phyloP scores from a whole-genome alignment of 352 stramenopile genomes.

The Phytophthora megakarya region DNA sequence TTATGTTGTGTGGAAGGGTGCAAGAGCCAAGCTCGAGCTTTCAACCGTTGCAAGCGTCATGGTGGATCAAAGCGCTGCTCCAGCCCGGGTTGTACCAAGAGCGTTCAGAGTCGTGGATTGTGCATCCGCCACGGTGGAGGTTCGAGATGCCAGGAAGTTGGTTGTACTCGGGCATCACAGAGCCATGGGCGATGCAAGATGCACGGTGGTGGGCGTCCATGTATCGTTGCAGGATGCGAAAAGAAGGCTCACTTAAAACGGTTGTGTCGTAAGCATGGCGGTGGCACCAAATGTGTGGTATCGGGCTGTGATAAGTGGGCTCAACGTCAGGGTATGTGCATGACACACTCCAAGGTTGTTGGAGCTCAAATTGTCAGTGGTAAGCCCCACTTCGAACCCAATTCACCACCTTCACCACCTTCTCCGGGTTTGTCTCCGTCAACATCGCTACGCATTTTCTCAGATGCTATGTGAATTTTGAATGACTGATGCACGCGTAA shows the following conservation, averaged over 20 bases:
- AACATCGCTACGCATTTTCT: conserved; percentile 24
- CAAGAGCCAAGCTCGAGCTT: conserved; percentile 80
- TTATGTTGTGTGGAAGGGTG: conserved; percentile 77
- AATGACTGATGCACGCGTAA: not conserved
- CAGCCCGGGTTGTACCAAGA: conserved; percentile 75
- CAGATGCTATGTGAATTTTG: conserved; percentile 2
- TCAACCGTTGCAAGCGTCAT: conserved; percentile 86
- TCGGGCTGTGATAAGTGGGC: conserved; percentile 82
- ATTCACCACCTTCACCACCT: conserved; percentile 2
- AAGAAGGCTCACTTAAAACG: conserved; percentile 86
- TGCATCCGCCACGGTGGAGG: conserved; percentile 77
- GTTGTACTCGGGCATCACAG: conserved; percentile 60
- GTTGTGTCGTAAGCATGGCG: conserved; percentile 83
- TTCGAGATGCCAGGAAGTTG: conserved; percentile 71
- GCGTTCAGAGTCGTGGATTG: conserved; percentile 72
- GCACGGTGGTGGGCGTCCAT: conserved; percentile 55
- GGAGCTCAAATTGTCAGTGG: conserved; percentile 8
- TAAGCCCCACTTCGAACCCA: not conserved
- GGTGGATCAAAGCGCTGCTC: conserved; percentile 84
- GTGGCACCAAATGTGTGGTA: conserved; percentile 75
- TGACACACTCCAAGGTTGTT: conserved; percentile 76
- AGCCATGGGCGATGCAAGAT: conserved; percentile 77
- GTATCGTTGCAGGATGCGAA: conserved; percentile 70
- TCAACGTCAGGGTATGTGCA: conserved; percentile 83
- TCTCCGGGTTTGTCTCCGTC: conserved; percentile 17